Base-by-base conservation (phyloP, 768 basidiomycete species). In the Tricholoma sp. region DNA sequence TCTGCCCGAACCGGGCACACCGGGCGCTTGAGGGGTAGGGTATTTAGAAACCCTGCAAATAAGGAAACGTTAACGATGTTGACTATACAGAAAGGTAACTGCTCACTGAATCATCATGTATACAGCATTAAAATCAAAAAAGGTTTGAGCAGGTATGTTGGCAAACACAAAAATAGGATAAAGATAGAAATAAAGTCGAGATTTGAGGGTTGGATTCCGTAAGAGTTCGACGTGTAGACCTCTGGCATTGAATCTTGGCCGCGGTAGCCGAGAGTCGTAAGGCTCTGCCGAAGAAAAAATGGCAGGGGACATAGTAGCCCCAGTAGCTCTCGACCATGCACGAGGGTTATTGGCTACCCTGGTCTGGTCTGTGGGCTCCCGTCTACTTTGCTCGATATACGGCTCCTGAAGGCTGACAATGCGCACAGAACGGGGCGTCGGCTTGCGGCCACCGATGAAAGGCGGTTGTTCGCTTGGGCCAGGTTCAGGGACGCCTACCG, bases 41-140 rank as follows among this genome's bases (percentile, higher is more conserved):
- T 81, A 80, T 68, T 83, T 86, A 28, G 89, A 82, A 61, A 89
- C 82, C 73, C 91, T 94, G 63, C 1, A 32, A 18, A n/a, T 32
- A 29, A 29, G 39, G 15, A 18, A n/a, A 20, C n/a, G 29, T 8
- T 10, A 11, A 32, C 10, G 12, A n/a, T 9, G 12, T 29, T 2
- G 36, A 55, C 53, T 45, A 37, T 44, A 42, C 18, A 33, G 18
- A 42, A 6, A 31, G 33, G 15, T 2, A 24, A 53, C 10, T 2
- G 86, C 92, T 74, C 66, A 94, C 91, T 92, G 84, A 41, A 93
- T 67, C 63, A 94, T 69, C 62, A 93, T 84, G 73, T 85, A 95
- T 61, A 88, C 84, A 62, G 86, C 84, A 68, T 94, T 94, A 69
- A 94, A 92, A 66, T 96, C 94, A 68, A 95, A 85, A 66, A 88